Conservation (phyloP, 495 filamentous ascomycete species). For the Penicillium paradoxum region DNA sequence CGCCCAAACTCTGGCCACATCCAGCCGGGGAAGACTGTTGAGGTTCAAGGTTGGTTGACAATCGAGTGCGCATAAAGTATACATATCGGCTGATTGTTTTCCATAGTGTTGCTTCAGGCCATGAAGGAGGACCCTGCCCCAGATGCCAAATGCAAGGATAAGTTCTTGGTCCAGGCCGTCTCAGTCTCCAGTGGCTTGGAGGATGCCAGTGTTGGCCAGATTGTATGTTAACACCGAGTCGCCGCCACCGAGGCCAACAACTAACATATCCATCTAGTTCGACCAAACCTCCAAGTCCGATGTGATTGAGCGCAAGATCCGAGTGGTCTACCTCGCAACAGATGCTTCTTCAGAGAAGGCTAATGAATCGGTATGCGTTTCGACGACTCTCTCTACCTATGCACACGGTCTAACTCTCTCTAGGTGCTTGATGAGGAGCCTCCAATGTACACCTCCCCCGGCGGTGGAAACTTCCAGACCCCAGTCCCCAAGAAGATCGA, state of each 20-base stretch:
- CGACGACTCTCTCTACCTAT: background rate
- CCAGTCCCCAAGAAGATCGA: constrained; percentile 38
- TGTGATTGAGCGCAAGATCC: constrained; percentile 91
- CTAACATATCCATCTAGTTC: constrained; percentile 40
- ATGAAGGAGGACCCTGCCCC: constrained; percentile 91
- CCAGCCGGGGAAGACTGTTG: constrained; percentile 78
- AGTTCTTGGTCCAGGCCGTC: constrained; percentile 96
- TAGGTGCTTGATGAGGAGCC: constrained; percentile 42
- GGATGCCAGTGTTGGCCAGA: constrained; percentile 66
- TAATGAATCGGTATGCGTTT: constrained; percentile 44
- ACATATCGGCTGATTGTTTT: constrained; percentile 11
- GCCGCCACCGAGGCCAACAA: background rate
- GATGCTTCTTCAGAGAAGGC: constrained; percentile 42
- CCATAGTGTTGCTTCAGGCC: constrained; percentile 82
- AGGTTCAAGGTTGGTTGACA: constrained; percentile 74
- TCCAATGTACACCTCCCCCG: constrained; percentile 54
- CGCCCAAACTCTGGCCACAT: constrained; percentile 95
- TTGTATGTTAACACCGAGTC: constrained; percentile 52
- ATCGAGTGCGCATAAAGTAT: background rate
- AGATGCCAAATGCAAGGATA: constrained; percentile 90
- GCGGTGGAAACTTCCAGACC: constrained; percentile 45
- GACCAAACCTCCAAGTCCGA: constrained; percentile 70
- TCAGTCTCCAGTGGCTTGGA: constrained; percentile 79
- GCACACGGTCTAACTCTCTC: constrained; percentile 5
- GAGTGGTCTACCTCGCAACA: constrained; percentile 74